These are phyloP conservation scores for Rhizopogon vinicolor DNA, from an alignment of 768 basidiomycete genomes.

Conservation along the genomic window DNA sequence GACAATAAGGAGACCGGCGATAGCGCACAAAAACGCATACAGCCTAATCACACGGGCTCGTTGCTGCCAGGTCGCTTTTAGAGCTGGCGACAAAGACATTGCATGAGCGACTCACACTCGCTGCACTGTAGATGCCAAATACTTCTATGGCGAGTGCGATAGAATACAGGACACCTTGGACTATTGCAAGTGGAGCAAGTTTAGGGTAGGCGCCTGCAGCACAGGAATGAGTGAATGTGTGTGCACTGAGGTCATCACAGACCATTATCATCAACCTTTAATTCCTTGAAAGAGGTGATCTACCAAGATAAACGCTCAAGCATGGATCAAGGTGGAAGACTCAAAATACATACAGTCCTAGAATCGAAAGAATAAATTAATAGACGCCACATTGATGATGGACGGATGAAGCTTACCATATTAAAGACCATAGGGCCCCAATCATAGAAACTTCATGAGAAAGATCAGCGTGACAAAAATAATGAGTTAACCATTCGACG, in stretches of 20 bases:
- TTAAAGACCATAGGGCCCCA: constrained; percentile 54
- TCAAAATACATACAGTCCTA: constrained; percentile 18
- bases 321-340: not conserved
- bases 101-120: constrained; percentile 36
- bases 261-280: constrained; percentile 45
- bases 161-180: constrained; percentile 56
- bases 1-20: constrained; percentile 44
- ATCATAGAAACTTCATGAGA: constrained; percentile 33
- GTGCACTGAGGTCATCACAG: constrained; percentile 17
- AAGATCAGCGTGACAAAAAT: not conserved
- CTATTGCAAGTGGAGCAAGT: constrained; percentile 52
- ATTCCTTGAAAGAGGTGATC: constrained; percentile 62
- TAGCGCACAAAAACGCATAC: constrained; percentile 48
- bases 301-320: constrained; percentile 18
- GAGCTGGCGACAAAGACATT: not conserved
- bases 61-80: constrained; percentile 37
- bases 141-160: constrained; percentile 45
- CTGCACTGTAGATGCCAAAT: constrained; percentile 50
- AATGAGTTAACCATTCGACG: constrained; percentile 20
- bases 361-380: not conserved
- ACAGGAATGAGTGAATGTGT: not conserved
- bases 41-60: constrained; percentile 46
- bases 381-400: not conserved
- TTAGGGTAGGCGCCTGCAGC: constrained; percentile 36
- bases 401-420: constrained; percentile 45